Percentiles rank a stretch among this genome's conserved stretches.
These are phyloP conservation scores for Theobroma grandiflorum DNA, from an alignment of 441 rosid genomes.

Conservation along the genomic window DNA sequence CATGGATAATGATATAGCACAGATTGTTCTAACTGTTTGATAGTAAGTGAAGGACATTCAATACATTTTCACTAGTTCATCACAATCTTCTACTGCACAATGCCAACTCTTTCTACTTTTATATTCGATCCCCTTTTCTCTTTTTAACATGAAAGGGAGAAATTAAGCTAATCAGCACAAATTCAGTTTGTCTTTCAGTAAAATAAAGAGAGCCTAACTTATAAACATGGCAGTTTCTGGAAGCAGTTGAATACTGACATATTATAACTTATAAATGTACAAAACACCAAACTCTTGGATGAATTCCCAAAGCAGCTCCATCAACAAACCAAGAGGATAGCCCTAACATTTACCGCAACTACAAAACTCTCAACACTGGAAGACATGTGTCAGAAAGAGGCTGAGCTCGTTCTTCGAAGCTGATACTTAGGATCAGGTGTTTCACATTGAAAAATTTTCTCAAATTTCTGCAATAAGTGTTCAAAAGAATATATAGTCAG, in stretches of 20 bases:
- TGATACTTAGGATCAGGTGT: conserved; percentile 43
- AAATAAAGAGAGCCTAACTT: conserved; percentile 9
- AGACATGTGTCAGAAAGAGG: conserved; percentile 39
- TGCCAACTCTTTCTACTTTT: background rate
- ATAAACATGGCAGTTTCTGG: conserved; percentile 6
- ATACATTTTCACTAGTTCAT: background rate
- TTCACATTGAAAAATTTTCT: conserved; percentile 36
- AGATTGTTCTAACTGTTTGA: background rate
- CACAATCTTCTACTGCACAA: background rate
- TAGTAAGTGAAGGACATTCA: background rate
- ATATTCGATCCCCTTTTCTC: background rate
- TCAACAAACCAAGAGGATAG: conserved; percentile 19
- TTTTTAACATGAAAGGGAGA: background rate
- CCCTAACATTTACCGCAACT: conserved; percentile 22
- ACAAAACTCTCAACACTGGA: conserved; percentile 8
- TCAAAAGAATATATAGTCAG: background rate
- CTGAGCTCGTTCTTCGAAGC: conserved; percentile 63
- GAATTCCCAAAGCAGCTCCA: conserved; percentile 20
- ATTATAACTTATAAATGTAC: conserved; percentile 31
- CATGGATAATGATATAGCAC: background rate
- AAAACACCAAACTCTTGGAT: conserved; percentile 29
- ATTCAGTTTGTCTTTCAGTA: conserved; percentile 1
- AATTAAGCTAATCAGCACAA: background rate
- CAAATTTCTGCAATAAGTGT: conserved; percentile 50
- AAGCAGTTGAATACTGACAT: conserved; percentile 7